Base-by-base conservation (phyloP, 305 asterid species). In the Fraxinus ornus region DNA sequence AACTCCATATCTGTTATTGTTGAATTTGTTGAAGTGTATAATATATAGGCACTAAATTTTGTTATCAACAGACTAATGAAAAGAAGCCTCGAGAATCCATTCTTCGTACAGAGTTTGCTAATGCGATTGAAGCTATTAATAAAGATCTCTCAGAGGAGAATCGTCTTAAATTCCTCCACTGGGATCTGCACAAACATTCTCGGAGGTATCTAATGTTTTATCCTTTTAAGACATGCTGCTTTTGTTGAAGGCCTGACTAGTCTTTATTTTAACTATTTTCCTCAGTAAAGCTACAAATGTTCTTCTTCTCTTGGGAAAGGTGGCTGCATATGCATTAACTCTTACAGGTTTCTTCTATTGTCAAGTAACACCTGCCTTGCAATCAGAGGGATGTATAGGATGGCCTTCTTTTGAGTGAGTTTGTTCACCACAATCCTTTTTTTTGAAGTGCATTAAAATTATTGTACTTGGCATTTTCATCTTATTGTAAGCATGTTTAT, bases 41-140 rank as follows among this genome's bases (percentile, higher is more conserved):
- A 75, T 33, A 76, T 57, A 36, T 80, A 49, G 22, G 80, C 70
- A 80, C 78, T 15, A 70, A 64, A 57, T 74, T 78, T 84, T 91
- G 75, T 85, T 19, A 74, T 84, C 76, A 82, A 86, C 97, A 97
- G 99, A 95, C 98, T 70, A 89, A 85, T 86, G 99, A 97, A 91
- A 97, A 92, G 90, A 93, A 82, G 90, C 98, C 99, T 78, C 93
- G 99, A 82, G 99, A 97, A 85, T 93, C 98, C 83, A 91, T 97
- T 89, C 95, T 97, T 78, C 98, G 99, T 44, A 78, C 91, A 2
- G 99, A 97, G 89, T 97, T 97, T 81, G 95, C 97, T 62, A 90
- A 92, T 88, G 99, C 99, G 10, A 95, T 97, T 83, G 97, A 93
- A 88, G 86, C 81, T 84, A 93, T 97, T 68, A 97, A 97, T 86